A percentile compares a stretch with the other conserved stretches of the same genome.
Conservation (phyloP, 148 eudicot genomes). For the Polygonum aviculare region DNA sequence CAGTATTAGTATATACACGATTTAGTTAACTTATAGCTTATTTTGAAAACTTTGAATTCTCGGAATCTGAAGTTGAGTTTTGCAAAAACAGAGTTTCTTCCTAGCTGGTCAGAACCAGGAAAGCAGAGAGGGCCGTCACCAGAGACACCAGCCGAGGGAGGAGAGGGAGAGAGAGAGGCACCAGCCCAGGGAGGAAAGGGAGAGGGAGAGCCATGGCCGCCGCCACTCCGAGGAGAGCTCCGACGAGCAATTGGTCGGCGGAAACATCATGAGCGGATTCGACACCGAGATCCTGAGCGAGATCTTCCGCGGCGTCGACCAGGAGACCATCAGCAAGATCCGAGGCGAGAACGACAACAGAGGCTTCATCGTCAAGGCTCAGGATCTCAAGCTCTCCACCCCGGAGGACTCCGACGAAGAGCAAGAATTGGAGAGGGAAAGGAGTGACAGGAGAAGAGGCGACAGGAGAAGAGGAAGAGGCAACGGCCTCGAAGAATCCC, state of each 20-base stretch:
- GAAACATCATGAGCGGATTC: constrained; percentile 40
- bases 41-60: neutral
- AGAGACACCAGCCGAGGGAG: constrained; percentile 9
- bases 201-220: neutral
- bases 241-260: neutral
- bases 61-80: neutral
- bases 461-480: neutral
- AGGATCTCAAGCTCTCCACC: constrained; percentile 16
- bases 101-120: constrained; percentile 50
- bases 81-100: constrained; percentile 36
- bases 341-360: constrained; percentile 34
- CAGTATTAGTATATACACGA: neutral
- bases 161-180: constrained; percentile 6
- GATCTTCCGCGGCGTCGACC: constrained; percentile 18
- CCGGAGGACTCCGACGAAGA: constrained; percentile 28
- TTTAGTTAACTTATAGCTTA: neutral
- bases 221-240: neutral
- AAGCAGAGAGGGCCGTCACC: constrained; percentile 14
- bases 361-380: constrained; percentile 41
- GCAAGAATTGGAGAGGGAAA: neutral
- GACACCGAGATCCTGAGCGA: constrained; percentile 27
- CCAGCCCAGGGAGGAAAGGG: constrained; percentile 7
- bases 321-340: constrained; percentile 24
- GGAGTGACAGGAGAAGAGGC: constrained; percentile 2
- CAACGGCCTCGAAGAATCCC: constrained; percentile 35